phyloP scores from a whole-genome alignment of 495 filamentous ascomycete genomes.

The Penicillium psychrofluorescens region DNA sequence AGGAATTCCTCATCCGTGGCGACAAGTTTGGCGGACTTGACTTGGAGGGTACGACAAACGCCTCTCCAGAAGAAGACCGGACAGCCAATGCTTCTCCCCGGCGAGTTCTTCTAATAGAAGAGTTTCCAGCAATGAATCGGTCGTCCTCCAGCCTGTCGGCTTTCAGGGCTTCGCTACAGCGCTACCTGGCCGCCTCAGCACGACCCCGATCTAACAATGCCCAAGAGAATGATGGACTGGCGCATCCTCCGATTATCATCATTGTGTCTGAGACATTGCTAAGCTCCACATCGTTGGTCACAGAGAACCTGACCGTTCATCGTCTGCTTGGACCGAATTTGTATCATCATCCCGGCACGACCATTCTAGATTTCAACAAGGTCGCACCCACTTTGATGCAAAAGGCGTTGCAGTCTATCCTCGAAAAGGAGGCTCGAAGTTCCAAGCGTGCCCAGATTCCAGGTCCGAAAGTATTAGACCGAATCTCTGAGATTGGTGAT shows the following conservation, averaged over 20 bases:
- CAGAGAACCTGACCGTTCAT: slow-evolving; percentile 86
- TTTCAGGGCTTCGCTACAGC: slow-evolving; percentile 68
- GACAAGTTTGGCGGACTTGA: slow-evolving; percentile 74
- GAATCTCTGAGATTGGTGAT: slow-evolving; percentile 76
- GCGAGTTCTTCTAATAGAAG: slow-evolving; percentile 79
- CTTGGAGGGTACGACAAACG: slow-evolving; percentile 19
- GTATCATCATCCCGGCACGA: slow-evolving; percentile 64
- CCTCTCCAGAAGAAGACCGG: not conserved
- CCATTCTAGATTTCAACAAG: slow-evolving; percentile 82
- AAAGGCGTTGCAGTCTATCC: slow-evolving; percentile 71
- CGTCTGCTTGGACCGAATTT: slow-evolving; percentile 81
- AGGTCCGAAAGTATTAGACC: slow-evolving; percentile 63
- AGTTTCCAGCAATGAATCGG: slow-evolving; percentile 77
- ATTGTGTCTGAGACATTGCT: slow-evolving; percentile 83
- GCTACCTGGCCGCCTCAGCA: slow-evolving; percentile 54
- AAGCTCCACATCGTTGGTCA: slow-evolving; percentile 63
- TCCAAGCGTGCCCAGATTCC: slow-evolving; percentile 61
- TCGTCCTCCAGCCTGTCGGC: slow-evolving; percentile 59
- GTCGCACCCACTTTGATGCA: slow-evolving; percentile 81
- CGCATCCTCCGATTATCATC: slow-evolving; percentile 72
- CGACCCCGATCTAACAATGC: slow-evolving; percentile 9
- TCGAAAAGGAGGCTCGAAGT: slow-evolving; percentile 71
- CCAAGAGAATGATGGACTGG: not conserved
- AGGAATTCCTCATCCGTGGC: slow-evolving; percentile 78
- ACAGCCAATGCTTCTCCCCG: slow-evolving; percentile 8